Evolutionary conservation across 495 filamentous ascomycete genomes (phyloP), one percentile per base, ranked within the genome.

Genomic region (Xylaria cubensis): DNA sequence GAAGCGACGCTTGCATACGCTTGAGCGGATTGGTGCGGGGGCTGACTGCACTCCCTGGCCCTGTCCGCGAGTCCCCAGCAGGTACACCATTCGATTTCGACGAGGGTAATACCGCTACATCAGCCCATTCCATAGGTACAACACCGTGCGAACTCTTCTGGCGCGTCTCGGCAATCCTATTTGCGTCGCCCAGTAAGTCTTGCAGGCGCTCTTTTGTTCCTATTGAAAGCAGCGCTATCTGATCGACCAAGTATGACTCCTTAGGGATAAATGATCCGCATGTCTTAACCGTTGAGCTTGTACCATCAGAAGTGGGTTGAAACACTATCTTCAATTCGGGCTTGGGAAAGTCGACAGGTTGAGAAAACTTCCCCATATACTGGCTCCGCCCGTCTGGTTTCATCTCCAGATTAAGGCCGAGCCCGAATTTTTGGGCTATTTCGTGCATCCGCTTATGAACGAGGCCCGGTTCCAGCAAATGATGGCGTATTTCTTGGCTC

Each of bases 201-300:
- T 91, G 83, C 34, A 97, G 50, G 29, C 92, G 87, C 75, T 94
- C 90, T 71, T 93, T 90, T 46, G 91, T 88, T 8, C 91, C 90
- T 41, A 96, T 86, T 10, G 92, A 94, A 41, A 97, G 67, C 34
- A 97, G 84, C 34, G 91, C 88, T 24, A 97, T 74, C 62, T 97
- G 89, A 64, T 97, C 93, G 17, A 90, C 89, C 42, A 96, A 79
- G 44, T 85, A 87, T 2, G 90, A 85, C 12, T 91, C 91, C 34
- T 87, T 82, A 19, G 89, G 89, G 26, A 94, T 86, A n/a, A 92
- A 84, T 2, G 89, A 88, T 1, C 90, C 90, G 2, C 84, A 86
- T 4, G 90, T 88, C 19, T 86, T 76, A 2, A 90, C 85, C 4
- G 90, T 77, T 13, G 59, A 26, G 12, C 87, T 77, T 19, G 12